Evolutionary conservation across 495 filamentous ascomycete genomes (phyloP).

Genomic region (Polyplosphaeria fusca): DNA sequence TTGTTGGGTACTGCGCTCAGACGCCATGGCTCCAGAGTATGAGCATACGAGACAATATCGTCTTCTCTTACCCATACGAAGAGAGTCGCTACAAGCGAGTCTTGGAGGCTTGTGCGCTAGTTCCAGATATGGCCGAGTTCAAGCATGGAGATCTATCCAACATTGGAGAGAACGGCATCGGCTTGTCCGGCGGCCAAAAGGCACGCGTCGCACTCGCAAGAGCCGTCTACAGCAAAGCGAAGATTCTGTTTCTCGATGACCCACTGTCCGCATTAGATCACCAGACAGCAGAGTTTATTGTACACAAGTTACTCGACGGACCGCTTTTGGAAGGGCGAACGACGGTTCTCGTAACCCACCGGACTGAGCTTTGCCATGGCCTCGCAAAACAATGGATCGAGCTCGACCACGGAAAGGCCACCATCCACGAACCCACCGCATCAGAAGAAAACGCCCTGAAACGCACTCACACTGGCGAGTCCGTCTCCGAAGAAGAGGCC

Average conservation of each 20-base stretch:
- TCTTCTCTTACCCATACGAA: conserved; percentile 72
- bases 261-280: conserved; percentile 56
- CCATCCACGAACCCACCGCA: conserved; percentile 45
- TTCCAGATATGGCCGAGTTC: conserved; percentile 41
- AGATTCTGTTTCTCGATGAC: conserved; percentile 43
- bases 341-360: conserved; percentile 74
- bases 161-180: conserved; percentile 45
- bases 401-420: conserved; percentile 55
- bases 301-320: conserved; percentile 64
- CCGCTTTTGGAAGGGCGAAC: conserved; percentile 60
- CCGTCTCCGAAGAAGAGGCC: conserved; percentile 31
- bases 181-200: conserved; percentile 43
- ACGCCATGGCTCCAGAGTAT: conserved; percentile 90
- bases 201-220: conserved; percentile 43
- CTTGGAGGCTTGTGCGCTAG: conserved; percentile 42
- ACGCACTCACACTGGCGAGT: conserved; percentile 17
- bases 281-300: conserved; percentile 69
- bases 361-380: conserved; percentile 61
- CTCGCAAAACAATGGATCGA: conserved; percentile 68
- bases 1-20: conserved; percentile 78
- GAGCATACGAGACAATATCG: conserved; percentile 81
- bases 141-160: conserved; percentile 42
- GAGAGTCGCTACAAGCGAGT: conserved; percentile 52
- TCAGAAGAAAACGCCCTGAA: conserved; percentile 33
- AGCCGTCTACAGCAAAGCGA: conserved; percentile 42